phyloP scores from a whole-genome alignment of 345 rosid genomes.

The Citrus sp. region DNA sequence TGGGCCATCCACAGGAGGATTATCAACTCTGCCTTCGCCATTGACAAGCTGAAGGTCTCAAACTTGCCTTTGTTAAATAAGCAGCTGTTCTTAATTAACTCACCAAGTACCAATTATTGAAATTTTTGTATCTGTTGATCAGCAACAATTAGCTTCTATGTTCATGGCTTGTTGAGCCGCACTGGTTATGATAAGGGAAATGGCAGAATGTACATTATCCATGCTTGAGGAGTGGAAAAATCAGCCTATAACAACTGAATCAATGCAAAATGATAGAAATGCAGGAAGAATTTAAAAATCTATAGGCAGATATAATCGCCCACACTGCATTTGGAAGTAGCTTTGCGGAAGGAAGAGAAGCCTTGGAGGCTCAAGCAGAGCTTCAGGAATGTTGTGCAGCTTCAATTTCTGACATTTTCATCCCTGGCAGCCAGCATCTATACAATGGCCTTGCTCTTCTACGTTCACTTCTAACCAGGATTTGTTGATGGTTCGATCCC shows the following conservation, averaged over 20 bases:
- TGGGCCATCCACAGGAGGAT: constrained; percentile 43
- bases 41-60: constrained; percentile 42
- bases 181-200: constrained; percentile 32
- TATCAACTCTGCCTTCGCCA: constrained; percentile 43
- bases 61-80: neutral
- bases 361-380: constrained; percentile 35
- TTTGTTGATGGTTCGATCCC: no score
- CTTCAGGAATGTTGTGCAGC: constrained; percentile 20
- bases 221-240: constrained; percentile 34
- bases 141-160: no score
- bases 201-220: constrained; percentile 21
- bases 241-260: constrained; percentile 8
- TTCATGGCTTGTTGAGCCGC: neutral
- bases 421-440: no score
- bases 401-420: neutral
- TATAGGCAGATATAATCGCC: no score
- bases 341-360: constrained; percentile 38
- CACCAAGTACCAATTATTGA: no score
- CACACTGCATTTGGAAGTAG: constrained; percentile 43
- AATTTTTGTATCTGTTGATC: no score
- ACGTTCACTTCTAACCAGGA: no score
- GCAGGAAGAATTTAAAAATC: constrained; percentile 19
- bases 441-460: no score
- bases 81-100: no score
- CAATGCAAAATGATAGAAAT: constrained; percentile 17